Evolutionary conservation across 306 rosid species (phyloP).

Genomic region (Medicago arabica): DNA sequence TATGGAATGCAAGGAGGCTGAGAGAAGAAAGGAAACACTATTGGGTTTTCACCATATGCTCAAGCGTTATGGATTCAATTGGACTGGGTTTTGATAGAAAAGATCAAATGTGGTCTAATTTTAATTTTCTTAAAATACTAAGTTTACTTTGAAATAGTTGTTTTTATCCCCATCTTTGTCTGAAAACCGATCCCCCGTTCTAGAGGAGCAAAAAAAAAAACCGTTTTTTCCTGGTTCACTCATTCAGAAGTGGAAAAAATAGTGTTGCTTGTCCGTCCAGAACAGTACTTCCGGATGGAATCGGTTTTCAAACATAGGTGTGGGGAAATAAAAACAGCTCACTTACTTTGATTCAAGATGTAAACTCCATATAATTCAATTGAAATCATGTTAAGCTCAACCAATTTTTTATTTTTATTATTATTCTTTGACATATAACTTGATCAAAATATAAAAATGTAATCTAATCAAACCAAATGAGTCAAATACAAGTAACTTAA

Average conservation of each 20-base stretch:
- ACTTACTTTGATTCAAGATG: neutral
- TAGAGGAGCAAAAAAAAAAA: too few relatives aligned
- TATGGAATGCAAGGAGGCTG: neutral
- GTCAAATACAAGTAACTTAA: too few relatives aligned
- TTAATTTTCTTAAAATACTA: neutral
- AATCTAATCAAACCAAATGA: neutral
- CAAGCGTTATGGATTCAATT: neutral
- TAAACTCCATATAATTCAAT: constrained; percentile 2
- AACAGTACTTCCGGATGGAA: too few relatives aligned
- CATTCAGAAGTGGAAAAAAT: too few relatives aligned
- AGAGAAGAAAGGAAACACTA: constrained; percentile 23
- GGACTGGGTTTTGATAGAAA: neutral
- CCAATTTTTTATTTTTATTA: neutral
- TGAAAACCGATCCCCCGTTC: too few relatives aligned
- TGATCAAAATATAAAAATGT: neutral
- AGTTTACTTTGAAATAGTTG: too few relatives aligned
- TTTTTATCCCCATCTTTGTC: too few relatives aligned
- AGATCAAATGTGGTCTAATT: neutral
- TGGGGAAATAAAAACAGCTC: neutral
- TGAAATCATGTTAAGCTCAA: neutral
- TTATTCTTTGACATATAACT: neutral
- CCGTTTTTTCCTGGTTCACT: too few relatives aligned
- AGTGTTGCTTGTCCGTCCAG: too few relatives aligned
- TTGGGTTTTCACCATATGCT: neutral
- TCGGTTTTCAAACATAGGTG: too few relatives aligned